Evolutionary conservation across 108 stramenopile species (phyloP), one percentile per base, ranked within the genome.

Genomic region (Skeletonema grethae): DNA sequence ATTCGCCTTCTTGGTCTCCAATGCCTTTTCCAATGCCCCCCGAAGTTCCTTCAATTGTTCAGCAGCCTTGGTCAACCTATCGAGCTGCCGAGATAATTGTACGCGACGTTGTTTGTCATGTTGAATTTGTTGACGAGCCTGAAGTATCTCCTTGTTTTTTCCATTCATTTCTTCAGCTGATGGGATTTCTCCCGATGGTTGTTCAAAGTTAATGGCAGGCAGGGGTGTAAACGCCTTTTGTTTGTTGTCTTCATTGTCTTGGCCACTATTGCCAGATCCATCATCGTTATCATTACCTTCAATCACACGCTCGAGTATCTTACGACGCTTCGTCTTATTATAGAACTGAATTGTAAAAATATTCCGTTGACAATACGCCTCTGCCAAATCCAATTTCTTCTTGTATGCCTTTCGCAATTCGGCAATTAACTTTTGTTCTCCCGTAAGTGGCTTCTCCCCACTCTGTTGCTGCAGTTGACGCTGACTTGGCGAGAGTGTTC

Each of bases 371-470:
- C 69, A 74, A 39, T 85, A 89, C 5, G 73, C 58, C 69, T 89
- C 88, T 28, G 77, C 61, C 2, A 87, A 16, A 63, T 89, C 86
- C 18, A 89, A 50, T 69, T 87, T 85, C n/a, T 80, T 80, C 12
- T 84, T 61, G 73, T 85, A 89, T 6, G 65, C 68, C 65, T 72
- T 70, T 12, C 75, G 69, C 7, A 89, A 59, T 48, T 63, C 67
- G 0, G 68, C 46, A 8, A 76, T 20, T 39, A 89, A 63, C 15
- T 46, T 73, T 55, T 77, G 76, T 63, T 75, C 80, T 46, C 80
- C 80, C 22, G 67, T 61, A 24, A 57, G 67, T 5, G 66, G 66
- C 31, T 50, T 48, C 31, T 48, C 32, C 4, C 29, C 64, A 30
- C 39, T 20, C 24, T 24, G n/a, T 25, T 29, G 18, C 3, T 35